Conservation (phyloP, 306 rosid genomes). For the Gleditsia sinensis region DNA sequence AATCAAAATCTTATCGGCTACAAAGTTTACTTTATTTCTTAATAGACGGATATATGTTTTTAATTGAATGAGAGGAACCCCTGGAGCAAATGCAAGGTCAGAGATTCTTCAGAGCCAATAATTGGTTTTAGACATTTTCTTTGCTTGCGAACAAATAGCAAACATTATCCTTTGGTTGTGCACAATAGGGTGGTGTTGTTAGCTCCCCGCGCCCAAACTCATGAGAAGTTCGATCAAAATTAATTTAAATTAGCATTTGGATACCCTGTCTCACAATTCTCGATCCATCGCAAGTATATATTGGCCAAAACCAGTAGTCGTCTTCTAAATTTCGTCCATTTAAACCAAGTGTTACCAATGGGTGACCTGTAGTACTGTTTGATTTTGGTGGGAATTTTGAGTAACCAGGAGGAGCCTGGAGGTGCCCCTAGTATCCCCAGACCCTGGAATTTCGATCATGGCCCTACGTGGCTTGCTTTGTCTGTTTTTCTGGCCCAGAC, state of each 20-base stretch:
- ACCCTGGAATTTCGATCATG: not conserved
- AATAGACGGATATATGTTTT: not conserved
- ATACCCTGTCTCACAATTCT: too few relatives aligned
- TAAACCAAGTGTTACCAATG: too few relatives aligned
- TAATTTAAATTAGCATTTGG: not conserved
- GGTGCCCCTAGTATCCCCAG: not conserved
- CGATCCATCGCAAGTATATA: too few relatives aligned
- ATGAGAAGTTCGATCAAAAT: not conserved
- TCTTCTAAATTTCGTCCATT: too few relatives aligned
- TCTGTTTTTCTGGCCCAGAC: too few relatives aligned
- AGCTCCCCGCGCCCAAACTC: conserved; percentile 28
- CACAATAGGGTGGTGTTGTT: conserved; percentile 17
- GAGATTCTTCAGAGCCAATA: not conserved
- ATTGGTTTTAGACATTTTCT: conserved; percentile 28
- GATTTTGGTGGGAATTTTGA: not conserved
- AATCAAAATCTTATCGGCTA: not conserved
- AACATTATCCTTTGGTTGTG: conserved; percentile 30
- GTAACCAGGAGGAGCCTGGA: not conserved
- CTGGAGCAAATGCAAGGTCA: not conserved
- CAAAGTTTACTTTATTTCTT: not conserved
- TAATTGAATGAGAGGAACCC: not conserved
- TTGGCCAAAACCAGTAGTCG: too few relatives aligned
- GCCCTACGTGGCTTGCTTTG: conserved; percentile 2
- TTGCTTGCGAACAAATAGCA: not conserved
- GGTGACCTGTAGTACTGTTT: too few relatives aligned